Evolutionary conservation across 257 asterid genomes (phyloP), one percentile per base, ranked within the genome.

Genomic region (Gynochthodes officinalis): DNA sequence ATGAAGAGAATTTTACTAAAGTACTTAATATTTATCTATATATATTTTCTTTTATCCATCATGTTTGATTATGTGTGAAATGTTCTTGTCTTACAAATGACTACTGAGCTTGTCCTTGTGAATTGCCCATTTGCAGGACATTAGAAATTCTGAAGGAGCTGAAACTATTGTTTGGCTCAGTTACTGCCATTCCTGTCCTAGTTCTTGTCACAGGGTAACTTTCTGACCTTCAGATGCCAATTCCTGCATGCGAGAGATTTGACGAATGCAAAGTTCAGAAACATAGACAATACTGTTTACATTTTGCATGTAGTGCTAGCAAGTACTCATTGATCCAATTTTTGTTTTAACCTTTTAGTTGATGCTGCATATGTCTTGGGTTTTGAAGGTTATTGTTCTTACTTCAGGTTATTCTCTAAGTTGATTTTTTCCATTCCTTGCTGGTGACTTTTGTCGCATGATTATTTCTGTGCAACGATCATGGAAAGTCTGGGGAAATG

Each of bases 151-250:
- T 88, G 83, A 76, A 85, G 86, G 96, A 90, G 83, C 86, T 93
- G 65, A 81, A 79, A 72, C n/a, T 80, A 74, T 67, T 90, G 79
- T 93, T 87, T 79, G 91, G 93, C 75, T 83, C 93, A 4, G 70
- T 84, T 55, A 80, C 81, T 64, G 79, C 80, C 68, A 78, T 89
- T 77, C 98, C 97, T 52, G 82, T 82, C 33, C 88, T 82, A 76
- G 90, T 86, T 75, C 83, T 89, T 77, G 72, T 86, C 55, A 78
- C 92, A 35, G 96, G 97, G 98, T 93, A 89, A 65, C 23, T 68
- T 50, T 32, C 33, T 69, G 25, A 73, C 59, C 74, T 50, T 18
- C 53, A 40, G 70, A 71, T 46, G 42, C 33, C 48, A 55, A 30
- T 82, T 62, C 66, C 62, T 30, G 30, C 7, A 64, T 2, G 7